These are phyloP conservation scores for Salpingoeca rosetta DNA, from an alignment of 78 protist genomes.

Conservation along the genomic window DNA sequence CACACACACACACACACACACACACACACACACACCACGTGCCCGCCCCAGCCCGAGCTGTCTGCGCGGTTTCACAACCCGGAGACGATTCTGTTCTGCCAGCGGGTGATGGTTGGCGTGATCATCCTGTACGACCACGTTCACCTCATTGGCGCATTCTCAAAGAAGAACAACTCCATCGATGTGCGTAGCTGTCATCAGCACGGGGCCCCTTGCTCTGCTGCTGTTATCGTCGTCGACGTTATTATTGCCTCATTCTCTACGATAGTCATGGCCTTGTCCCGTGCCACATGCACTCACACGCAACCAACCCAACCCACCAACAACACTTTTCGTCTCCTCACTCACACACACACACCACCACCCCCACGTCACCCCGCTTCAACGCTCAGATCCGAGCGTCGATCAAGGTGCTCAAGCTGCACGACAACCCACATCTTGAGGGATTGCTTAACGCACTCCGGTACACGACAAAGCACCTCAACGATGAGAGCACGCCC, in stretches of 20 bases:
- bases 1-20: no score
- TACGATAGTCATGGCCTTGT: neutral
- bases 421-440: slow-evolving; percentile 13
- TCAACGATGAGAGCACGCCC: slow-evolving; percentile 40
- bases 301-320: no score
- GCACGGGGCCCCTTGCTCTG: neutral
- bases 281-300: neutral
- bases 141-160: slow-evolving; percentile 59
- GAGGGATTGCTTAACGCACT: slow-evolving; percentile 64
- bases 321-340: no score
- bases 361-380: no score
- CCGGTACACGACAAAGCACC: slow-evolving; percentile 67
- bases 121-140: slow-evolving; percentile 67
- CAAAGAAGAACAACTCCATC: slow-evolving; percentile 46
- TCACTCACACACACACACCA: no score
- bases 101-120: slow-evolving; percentile 62
- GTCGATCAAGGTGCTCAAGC: slow-evolving; percentile 48
- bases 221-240: no score
- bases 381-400: slow-evolving; percentile 24
- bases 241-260: neutral
- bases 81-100: slow-evolving; percentile 55
- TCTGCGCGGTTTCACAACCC: slow-evolving; percentile 21
- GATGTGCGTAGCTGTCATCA: slow-evolving; percentile 17
- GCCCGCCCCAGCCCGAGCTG: no score
- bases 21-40: no score